Evolutionary conservation across 148 eudicot genomes (phyloP).

Genomic region (Vaccinium myrtillus): DNA sequence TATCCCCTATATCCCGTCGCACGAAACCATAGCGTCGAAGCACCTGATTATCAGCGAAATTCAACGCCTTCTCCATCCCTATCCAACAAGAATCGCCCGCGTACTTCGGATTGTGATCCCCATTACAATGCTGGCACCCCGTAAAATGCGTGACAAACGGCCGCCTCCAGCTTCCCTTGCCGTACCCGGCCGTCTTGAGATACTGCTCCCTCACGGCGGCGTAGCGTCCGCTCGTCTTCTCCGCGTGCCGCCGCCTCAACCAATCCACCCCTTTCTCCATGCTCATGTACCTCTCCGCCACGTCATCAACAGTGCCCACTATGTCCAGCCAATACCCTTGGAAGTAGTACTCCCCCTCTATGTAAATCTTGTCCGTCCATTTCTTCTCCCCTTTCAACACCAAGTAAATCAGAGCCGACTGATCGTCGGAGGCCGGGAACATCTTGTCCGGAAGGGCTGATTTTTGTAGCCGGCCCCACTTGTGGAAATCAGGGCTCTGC

Average conservation of each 20-base stretch:
- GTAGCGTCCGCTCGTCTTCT: slow-evolving; percentile 55
- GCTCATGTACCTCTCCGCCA: slow-evolving; percentile 27
- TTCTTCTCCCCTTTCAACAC: slow-evolving; percentile 49
- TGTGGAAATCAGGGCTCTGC: slow-evolving; percentile 41
- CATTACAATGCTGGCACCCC: slow-evolving; percentile 91
- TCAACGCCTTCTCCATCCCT: slow-evolving; percentile 63
- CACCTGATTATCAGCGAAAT: slow-evolving; percentile 88
- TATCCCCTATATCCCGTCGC: slow-evolving; percentile 44
- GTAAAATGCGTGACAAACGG: slow-evolving; percentile 93
- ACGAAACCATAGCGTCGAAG: slow-evolving; percentile 61
- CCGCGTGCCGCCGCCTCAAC: slow-evolving; percentile 59
- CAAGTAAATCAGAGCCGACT: slow-evolving; percentile 64
- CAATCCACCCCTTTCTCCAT: slow-evolving; percentile 32
- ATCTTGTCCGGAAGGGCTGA: slow-evolving; percentile 52
- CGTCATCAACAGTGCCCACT: slow-evolving; percentile 40
- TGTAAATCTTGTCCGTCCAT: slow-evolving; percentile 60
- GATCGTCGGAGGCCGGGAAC: slow-evolving; percentile 73
- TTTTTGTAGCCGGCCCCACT: slow-evolving; percentile 60
- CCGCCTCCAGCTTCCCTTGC: slow-evolving; percentile 39
- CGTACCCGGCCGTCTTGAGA: slow-evolving; percentile 31
- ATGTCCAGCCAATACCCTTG: slow-evolving; percentile 84
- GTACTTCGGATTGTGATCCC: slow-evolving; percentile 58
- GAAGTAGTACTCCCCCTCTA: slow-evolving; percentile 64
- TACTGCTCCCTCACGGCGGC: slow-evolving; percentile 30
- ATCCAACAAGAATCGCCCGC: slow-evolving; percentile 42